Evolutionary conservation across 805 yeast species (phyloP), one percentile per base, ranked within the genome.

Genomic region (Suhomyces prunicola): DNA sequence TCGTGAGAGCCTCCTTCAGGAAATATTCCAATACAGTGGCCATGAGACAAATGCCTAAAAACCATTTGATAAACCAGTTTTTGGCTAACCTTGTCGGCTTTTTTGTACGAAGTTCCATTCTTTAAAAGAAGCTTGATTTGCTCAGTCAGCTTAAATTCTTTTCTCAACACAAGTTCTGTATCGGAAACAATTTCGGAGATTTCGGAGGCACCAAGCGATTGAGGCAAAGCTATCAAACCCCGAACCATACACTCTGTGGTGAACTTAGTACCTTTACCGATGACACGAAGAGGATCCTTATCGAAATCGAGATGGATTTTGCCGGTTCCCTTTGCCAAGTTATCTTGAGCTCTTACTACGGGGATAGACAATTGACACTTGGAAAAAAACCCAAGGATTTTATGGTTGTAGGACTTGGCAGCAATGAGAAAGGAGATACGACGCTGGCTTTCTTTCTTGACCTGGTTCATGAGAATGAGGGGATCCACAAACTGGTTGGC

Each of bases 1-100:
- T 93, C 99, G 64, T 93, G 99, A 10, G 97, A 90, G 1, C 99
- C 99, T 54, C 99, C 99, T 74, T 94, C 99, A 7, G 99, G 97
- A 73, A 91, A 94, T 45, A 94, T 89, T 9, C 98, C 98, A 35
- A 94, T 72, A 57, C 96, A 89, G 52, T 88, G 83, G 42, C 94
- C 91, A 54, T 83, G 79, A 17, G 89, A 80, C 57, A 94, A 77
- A 67, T 90, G 97, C 48, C 86, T 83, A 67, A 92, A 94, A 2
- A 94, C 98, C 57, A 81, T 79, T 51, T 87, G 82, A 69, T 90
- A 94, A 51, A 94, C 97, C 45, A 78, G 76, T 15, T 89, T 81
- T 70, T 94, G 97, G 69, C 94, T 91, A 52, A 94, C 87, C 61
- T 88, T 88, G 53, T 80, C 85, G 1, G 97, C 99, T 39, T 80